phyloP scores from a whole-genome alignment of 805 yeast genomes.

The Candida krabiensis region DNA sequence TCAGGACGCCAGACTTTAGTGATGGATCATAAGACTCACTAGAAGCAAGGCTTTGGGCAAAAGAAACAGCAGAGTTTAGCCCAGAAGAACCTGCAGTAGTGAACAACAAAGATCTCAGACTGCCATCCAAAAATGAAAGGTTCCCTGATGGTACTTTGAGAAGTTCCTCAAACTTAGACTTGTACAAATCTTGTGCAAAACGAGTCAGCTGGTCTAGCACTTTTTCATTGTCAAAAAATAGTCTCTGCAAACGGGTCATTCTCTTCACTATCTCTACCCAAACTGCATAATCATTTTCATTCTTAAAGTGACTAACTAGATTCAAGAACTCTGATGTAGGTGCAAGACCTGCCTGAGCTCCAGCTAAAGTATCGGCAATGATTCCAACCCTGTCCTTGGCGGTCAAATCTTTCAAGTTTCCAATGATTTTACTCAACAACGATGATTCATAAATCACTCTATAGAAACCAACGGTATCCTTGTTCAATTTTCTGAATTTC shows the following conservation, averaged over 20 bases:
- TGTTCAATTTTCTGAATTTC: slow-evolving; percentile 45
- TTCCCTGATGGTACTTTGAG: slow-evolving; percentile 13
- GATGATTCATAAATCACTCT: slow-evolving; percentile 52
- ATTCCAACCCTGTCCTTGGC: slow-evolving; percentile 54
- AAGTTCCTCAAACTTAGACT: slow-evolving; percentile 29
- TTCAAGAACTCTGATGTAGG: slow-evolving; percentile 45
- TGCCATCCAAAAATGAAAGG: slow-evolving; percentile 26
- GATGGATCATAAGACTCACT: slow-evolving; percentile 35
- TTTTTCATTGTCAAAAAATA: slow-evolving; percentile 38
- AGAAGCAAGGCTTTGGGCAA: slow-evolving; percentile 12
- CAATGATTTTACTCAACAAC: slow-evolving; percentile 40
- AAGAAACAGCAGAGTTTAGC: slow-evolving; percentile 36
- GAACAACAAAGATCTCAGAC: slow-evolving; percentile 40
- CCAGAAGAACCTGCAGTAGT: slow-evolving; percentile 39
- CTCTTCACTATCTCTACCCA: slow-evolving; percentile 55
- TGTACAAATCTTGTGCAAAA: slow-evolving; percentile 36
- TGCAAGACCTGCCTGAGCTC: slow-evolving; percentile 46
- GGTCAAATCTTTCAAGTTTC: slow-evolving; percentile 38
- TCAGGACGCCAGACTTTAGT: slow-evolving; percentile 42
- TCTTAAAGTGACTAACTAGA: slow-evolving; percentile 35
- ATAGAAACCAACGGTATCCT: slow-evolving; percentile 50
- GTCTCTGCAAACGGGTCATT: slow-evolving; percentile 34
- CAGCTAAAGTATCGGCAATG: slow-evolving; percentile 51
- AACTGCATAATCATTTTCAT: slow-evolving; percentile 44
- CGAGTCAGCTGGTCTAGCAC: slow-evolving; percentile 27